A percentile compares a stretch with the other conserved stretches of the same genome.
Evolutionary conservation across 768 basidiomycete genomes (phyloP).

Genomic region (Russula abietina): DNA sequence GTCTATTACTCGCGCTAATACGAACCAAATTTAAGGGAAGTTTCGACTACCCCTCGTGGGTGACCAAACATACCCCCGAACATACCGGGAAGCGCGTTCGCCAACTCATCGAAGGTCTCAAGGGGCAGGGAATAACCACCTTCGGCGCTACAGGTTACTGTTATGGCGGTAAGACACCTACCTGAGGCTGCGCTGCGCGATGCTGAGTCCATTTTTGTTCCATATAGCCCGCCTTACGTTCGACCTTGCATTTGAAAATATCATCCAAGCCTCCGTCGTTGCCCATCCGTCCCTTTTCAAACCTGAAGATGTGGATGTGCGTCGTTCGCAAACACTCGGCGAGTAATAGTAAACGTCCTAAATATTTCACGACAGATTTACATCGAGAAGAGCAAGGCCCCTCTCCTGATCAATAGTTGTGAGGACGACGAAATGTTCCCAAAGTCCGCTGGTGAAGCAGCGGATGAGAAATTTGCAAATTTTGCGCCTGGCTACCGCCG

Average conservation of each 20-base stretch:
- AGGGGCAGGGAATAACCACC: constrained; percentile 30
- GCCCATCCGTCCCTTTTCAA: constrained; percentile 44
- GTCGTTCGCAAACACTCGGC: not conserved
- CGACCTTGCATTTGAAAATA: constrained; percentile 40
- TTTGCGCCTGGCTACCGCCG: constrained; percentile 36
- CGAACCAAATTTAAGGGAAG: not conserved
- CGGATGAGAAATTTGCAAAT: constrained; percentile 37
- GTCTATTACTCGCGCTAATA: not conserved
- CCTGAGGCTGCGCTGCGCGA: too few species aligned
- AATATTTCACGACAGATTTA: constrained; percentile 30
- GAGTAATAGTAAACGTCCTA: not conserved
- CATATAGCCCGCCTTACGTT: constrained; percentile 15
- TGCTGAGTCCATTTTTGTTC: not conserved
- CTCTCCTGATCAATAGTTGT: constrained; percentile 41
- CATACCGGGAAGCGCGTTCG: constrained; percentile 25
- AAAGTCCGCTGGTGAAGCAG: constrained; percentile 30
- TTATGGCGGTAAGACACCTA: constrained; percentile 21
- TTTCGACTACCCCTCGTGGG: constrained; percentile 13
- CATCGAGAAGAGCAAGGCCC: constrained; percentile 32
- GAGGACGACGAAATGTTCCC: constrained; percentile 34
- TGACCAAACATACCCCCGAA: constrained; percentile 22
- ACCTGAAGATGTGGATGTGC: constrained; percentile 37
- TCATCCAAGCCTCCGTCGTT: constrained; percentile 36
- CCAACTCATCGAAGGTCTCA: constrained; percentile 29
- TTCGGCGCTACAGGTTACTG: constrained; percentile 32